phyloP scores from a whole-genome alignment of 441 rosid genomes.

The Syzygium malaccense region DNA sequence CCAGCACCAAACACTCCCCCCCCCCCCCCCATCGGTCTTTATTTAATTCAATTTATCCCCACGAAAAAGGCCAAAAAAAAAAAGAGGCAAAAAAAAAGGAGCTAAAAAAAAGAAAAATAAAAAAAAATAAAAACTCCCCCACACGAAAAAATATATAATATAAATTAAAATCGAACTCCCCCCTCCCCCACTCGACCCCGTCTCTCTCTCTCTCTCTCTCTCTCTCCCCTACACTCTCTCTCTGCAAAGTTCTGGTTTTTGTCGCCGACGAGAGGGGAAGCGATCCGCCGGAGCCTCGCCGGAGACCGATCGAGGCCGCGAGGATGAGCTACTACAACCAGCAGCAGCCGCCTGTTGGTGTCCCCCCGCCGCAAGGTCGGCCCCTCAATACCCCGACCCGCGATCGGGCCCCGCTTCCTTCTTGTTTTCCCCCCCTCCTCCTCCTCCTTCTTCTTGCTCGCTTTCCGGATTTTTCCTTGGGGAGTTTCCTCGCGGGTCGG shows the following conservation, averaged over 20 bases:
- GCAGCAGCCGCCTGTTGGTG: conserved; percentile 82
- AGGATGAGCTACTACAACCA: conserved; percentile 80
- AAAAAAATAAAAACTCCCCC: background rate
- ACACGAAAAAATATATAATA: background rate
- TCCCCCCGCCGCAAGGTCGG: conserved; percentile 48
- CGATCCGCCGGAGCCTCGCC: background rate
- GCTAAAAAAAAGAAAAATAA: background rate
- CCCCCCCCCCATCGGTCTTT: too few relatives aligned
- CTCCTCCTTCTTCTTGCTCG: background rate
- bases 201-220: background rate
- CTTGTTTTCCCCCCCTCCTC: background rate
- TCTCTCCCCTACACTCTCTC: background rate
- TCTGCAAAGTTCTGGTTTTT: background rate
- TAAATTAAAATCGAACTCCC: background rate
- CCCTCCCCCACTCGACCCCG: too few relatives aligned
- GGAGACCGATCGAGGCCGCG: background rate
- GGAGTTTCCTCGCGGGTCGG: background rate
- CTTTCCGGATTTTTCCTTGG: background rate
- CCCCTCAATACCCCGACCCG: background rate
- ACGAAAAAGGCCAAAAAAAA: background rate
- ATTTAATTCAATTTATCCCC: background rate
- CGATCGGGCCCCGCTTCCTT: background rate
- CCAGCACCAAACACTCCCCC: background rate
- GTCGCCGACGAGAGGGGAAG: background rate
- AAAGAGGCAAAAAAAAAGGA: too few relatives aligned